Evolutionary conservation across 805 yeast species (phyloP), one percentile per base, ranked within the genome.

Genomic region (Kluyveromyces starmeri): DNA sequence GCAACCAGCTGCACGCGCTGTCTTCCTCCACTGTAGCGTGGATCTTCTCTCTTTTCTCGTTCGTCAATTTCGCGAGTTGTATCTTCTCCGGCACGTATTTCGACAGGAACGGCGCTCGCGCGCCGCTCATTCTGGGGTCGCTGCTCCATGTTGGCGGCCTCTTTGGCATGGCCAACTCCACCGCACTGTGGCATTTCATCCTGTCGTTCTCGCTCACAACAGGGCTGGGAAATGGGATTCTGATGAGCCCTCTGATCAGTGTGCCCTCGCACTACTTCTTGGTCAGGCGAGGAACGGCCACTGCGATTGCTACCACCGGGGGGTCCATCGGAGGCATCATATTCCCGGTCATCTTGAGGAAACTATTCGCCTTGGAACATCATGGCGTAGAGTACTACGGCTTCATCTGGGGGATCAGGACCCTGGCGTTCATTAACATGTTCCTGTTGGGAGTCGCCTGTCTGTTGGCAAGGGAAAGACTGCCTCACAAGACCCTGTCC

Each of bases 251-350:
- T 1, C 52, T 72, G 22, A 56, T 78, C 6, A 72, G 81, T 10
- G 73, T 71, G 10, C 63, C 78, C 7, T 70, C 77, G 19, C 85
- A 78, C 43, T 79, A 82, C 71, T 79, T 78, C 47, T 60, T 65
- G 34, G 61, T 52, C 29, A 72, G 61, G 42, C 62, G 84, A 47
- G 85, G 81, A 2, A 55, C 64, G 35, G 78, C 76, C 15, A 55
- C 58, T 7, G 71, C 73, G 1, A 28, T 69, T 3, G 65, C 73
- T 0, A 62, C 70, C 5, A 60, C 64, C 16, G 78, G 78, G 25
- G 77, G 75, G 3, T 64, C 73, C 10, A 25, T 73, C 8, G 33
- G 33, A 7, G 80, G 79, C 27, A 59, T 72, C 36, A 44, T 67
- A 8, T 68, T 73, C 57, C 78, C 80, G 9, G 47, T 72, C 16